Evolutionary conservation across 1,284 basidiomycete species (phyloP), one percentile per base, ranked within the genome.

Genomic region (Cystobasidium sp.): DNA sequence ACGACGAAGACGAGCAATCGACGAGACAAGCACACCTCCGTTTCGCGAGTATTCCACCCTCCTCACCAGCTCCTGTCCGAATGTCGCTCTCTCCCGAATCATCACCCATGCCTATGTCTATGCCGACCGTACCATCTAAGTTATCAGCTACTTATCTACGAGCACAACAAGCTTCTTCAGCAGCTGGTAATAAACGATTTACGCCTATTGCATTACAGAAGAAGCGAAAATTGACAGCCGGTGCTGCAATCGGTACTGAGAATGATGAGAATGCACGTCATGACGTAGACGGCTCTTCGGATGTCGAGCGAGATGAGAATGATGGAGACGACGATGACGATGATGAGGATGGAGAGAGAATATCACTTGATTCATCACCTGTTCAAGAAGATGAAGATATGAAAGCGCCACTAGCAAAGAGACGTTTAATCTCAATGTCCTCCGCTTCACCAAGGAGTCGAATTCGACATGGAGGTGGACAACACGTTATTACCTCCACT

Each of bases 11-110:
- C 16, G 20, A 37, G 16, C 49, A 43, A 24, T 6, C 37, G n/a
- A 49, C 46, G 55, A 58, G 12, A 22, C 22, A 39, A 22, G 37
- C 24, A 43, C 31, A 46, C 43, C 20, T 24, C 16, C 55, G 68
- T 24, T 51, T 69, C 24, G 53, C 44, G 16, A n/a, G 55, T 58
- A 39, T 59, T 49, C 61, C 61, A 22, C 68, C 68, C 20, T 61
- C 55, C 31, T 58, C 52, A 43, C 68, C 68, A 12, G 68, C 58
- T 41, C 37, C 16, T 37, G 41, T 46, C 44, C 68, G 55, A 14
- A 58, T 69, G 46, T 71, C 69, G 47, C 47, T 71, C 20, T 71
- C 69, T 43, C 58, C 69, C 0, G 51, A 49, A 22, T 71, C 69
- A 9, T 71, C 69, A 41, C 68, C 68, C 39, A n/a, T 58, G 3